Percentiles rank a stretch among this genome's conserved stretches.
These are phyloP conservation scores for Neurospora hispaniola DNA, from an alignment of 495 filamentous ascomycete species.

Conservation along the genomic window DNA sequence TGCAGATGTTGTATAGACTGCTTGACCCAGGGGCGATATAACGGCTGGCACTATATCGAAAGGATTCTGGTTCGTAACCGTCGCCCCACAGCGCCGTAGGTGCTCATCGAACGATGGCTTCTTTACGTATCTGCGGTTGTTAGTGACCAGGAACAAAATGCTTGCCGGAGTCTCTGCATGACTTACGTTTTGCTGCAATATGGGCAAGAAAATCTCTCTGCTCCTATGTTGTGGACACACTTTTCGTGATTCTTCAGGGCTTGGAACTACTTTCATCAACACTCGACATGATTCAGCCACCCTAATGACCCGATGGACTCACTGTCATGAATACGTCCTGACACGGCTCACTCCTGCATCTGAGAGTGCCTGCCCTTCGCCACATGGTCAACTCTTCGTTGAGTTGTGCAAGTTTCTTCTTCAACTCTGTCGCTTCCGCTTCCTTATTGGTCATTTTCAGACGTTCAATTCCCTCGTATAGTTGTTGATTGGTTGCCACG, in stretches of 20 bases:
- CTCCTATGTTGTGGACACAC: neutral
- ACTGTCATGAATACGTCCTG: neutral
- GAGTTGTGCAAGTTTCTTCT: neutral
- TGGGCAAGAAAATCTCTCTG: neutral
- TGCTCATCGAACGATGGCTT: neutral
- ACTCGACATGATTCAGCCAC: neutral
- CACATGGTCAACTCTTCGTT: neutral
- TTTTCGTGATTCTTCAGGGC: neutral
- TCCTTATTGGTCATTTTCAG: neutral
- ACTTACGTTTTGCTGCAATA: neutral
- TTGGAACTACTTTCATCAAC: neutral
- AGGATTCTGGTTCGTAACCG: neutral
- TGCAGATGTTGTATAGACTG: neutral
- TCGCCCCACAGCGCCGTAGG: neutral
- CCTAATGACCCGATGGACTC: neutral
- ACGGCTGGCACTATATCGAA: neutral
- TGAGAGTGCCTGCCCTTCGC: neutral
- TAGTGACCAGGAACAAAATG: neutral
- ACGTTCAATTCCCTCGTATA: neutral
- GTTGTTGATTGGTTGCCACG: neutral
- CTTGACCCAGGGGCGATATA: neutral
- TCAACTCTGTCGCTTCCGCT: neutral
- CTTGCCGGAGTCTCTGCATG: neutral
- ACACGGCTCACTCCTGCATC: neutral
- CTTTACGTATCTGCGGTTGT: neutral